Conservation (phyloP, 2,329 filamentous ascomycete genomes). For the Pseudogymnoascus sp. region DNA sequence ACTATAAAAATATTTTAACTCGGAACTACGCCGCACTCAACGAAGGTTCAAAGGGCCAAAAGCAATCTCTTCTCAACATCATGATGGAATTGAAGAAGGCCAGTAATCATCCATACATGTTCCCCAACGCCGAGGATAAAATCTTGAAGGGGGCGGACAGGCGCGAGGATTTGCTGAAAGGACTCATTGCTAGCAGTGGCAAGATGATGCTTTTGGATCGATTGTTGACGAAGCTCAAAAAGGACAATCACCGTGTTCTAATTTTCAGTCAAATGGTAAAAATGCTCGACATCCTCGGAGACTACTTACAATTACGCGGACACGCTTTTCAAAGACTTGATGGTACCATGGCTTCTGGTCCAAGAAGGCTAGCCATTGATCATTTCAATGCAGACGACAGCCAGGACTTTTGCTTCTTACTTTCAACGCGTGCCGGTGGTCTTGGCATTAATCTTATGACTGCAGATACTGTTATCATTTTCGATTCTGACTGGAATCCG, state of each 20-base stretch:
- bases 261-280: slow-evolving; percentile 99
- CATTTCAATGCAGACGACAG: slow-evolving; percentile 98
- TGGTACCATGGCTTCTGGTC: slow-evolving; percentile 83
- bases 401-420: slow-evolving; percentile 90
- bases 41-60: slow-evolving; percentile 82
- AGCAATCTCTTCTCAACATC: slow-evolving; percentile 92
- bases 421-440: slow-evolving; percentile 92
- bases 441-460: slow-evolving; percentile 99
- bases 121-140: slow-evolving; percentile 85
- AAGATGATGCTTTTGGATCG: slow-evolving; percentile 99
- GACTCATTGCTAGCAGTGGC: slow-evolving; percentile 90
- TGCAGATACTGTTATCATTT: slow-evolving; percentile 93
- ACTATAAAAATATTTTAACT: slow-evolving; percentile 98
- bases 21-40: slow-evolving; percentile 93
- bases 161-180: slow-evolving; percentile 85
- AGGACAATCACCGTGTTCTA: slow-evolving; percentile 87
- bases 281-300: slow-evolving; percentile 92
- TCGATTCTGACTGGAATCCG: slow-evolving; percentile 98
- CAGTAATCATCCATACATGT: slow-evolving; percentile 98
- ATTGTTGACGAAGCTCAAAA: slow-evolving; percentile 86
- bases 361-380: slow-evolving; percentile 89
- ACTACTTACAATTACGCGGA: slow-evolving; percentile 88
- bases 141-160: slow-evolving; percentile 73
- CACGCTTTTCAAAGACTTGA: slow-evolving; percentile 94
- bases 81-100: slow-evolving; percentile 99